phyloP scores from a whole-genome alignment of 1,284 basidiomycete genomes.

The Apiotrichum laibachii region DNA sequence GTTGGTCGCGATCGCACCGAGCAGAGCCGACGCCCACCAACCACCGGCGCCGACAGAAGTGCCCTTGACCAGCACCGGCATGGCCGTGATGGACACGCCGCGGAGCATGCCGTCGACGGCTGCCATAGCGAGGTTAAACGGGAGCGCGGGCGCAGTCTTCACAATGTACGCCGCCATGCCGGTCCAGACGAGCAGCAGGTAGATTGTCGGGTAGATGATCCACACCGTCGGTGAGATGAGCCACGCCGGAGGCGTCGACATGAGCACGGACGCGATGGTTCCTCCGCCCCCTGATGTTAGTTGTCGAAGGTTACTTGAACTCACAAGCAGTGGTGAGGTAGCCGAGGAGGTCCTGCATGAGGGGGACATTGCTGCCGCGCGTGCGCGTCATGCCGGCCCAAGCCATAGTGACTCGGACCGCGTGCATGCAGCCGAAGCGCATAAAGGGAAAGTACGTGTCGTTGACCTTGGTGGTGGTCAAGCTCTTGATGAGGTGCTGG shows the following conservation, averaged over 20 bases:
- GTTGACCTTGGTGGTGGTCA: conserved; percentile 34
- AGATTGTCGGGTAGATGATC: conserved; percentile 37
- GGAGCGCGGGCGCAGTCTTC: conserved; percentile 27
- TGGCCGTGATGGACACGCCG: conserved; percentile 29
- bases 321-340: conserved; percentile 44
- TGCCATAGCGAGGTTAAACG: conserved; percentile 31
- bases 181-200: conserved; percentile 33
- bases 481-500: conserved; percentile 29
- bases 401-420: conserved; percentile 32
- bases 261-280: conserved; percentile 36
- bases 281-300: conserved; percentile 47
- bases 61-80: background rate
- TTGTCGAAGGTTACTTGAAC: conserved; percentile 14
- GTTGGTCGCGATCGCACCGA: conserved; percentile 35
- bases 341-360: conserved; percentile 41
- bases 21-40: conserved; percentile 31
- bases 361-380: conserved; percentile 19
- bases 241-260: conserved; percentile 44
- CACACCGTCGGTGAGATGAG: conserved; percentile 40
- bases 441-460: conserved; percentile 35
- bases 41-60: conserved; percentile 7
- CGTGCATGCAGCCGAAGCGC: conserved; percentile 40
- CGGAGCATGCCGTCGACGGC: conserved; percentile 38
- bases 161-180: conserved; percentile 29
- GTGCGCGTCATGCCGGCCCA: conserved; percentile 37